These are phyloP conservation scores for Aurifilum marmelostoma DNA, from an alignment of 2,329 filamentous ascomycete species.

Conservation along the genomic window DNA sequence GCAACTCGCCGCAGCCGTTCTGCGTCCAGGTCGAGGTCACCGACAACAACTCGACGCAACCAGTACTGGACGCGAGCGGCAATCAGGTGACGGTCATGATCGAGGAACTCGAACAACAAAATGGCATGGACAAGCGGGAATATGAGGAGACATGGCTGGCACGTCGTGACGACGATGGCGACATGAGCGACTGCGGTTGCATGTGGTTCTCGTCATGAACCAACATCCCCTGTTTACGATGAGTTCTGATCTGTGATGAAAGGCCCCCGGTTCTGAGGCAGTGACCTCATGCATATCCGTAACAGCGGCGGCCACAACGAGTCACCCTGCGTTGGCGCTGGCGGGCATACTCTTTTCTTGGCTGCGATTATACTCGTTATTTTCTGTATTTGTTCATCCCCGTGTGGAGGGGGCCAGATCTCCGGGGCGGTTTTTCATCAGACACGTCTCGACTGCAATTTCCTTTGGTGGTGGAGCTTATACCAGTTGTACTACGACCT, in stretches of 20 bases:
- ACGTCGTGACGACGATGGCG: constrained; percentile 33
- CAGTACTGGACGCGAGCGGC: constrained; percentile 43
- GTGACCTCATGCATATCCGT: not conserved
- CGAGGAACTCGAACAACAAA: constrained; percentile 41
- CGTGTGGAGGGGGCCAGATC: not conserved
- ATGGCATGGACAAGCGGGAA: constrained; percentile 21
- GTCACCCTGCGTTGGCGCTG: not conserved
- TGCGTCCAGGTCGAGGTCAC: constrained; percentile 55
- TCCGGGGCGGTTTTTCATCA: not conserved
- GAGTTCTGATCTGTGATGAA: not conserved
- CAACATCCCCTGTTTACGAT: not conserved
- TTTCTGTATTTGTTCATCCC: not conserved
- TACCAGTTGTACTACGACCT: constrained; percentile 6
- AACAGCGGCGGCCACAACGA: not conserved
- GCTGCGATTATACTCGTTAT: not conserved
- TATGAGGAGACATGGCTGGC: constrained; percentile 19
- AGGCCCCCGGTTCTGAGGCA: not conserved
- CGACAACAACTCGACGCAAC: constrained; percentile 42
- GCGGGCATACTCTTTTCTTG: not conserved
- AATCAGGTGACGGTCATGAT: constrained; percentile 49
- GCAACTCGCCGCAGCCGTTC: constrained; percentile 41
- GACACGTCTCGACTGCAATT: not conserved
- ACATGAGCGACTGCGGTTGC: constrained; percentile 57
- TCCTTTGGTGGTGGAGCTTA: not conserved
- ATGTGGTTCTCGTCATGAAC: constrained; percentile 55